A percentile compares a stretch with the other conserved stretches of the same genome.
These are phyloP conservation scores for Populus pruinosa DNA, from an alignment of 345 rosid species.

Conservation along the genomic window DNA sequence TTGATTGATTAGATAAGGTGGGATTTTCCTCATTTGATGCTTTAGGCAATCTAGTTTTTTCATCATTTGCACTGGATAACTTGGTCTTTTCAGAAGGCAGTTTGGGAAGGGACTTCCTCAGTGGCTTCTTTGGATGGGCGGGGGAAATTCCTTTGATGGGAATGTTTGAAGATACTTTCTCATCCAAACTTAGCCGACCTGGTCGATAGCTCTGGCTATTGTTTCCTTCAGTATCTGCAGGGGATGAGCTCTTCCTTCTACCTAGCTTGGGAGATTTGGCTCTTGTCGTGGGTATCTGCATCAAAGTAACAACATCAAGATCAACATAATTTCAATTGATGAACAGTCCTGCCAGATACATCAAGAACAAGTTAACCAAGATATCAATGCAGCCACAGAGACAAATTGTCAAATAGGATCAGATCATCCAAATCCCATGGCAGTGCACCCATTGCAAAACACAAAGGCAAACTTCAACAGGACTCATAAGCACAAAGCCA, in stretches of 20 bases:
- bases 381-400: background rate
- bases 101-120: slow-evolving; percentile 80
- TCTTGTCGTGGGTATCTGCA: slow-evolving; percentile 88
- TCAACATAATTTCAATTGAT: background rate
- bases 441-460: background rate
- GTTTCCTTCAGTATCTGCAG: slow-evolving; percentile 51
- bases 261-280: slow-evolving; percentile 98
- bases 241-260: slow-evolving; percentile 54
- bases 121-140: slow-evolving; percentile 55
- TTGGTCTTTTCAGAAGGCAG: slow-evolving; percentile 76
- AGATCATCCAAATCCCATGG: background rate
- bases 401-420: background rate
- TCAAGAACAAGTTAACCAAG: background rate
- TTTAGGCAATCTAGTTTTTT: slow-evolving; percentile 15
- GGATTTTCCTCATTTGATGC: slow-evolving; percentile 20
- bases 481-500: background rate
- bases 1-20: slow-evolving; percentile 4
- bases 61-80: slow-evolving; percentile 31
- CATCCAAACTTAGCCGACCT: slow-evolving; percentile 73
- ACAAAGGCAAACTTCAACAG: background rate
- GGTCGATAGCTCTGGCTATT: slow-evolving; percentile 25
- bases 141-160: slow-evolving; percentile 48
- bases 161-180: slow-evolving; percentile 37
- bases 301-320: background rate
- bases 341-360: background rate